A percentile compares a stretch with the other conserved stretches of the same genome.
Conservation (phyloP, 129 eudicot species). For the Cynara cardunculus region DNA sequence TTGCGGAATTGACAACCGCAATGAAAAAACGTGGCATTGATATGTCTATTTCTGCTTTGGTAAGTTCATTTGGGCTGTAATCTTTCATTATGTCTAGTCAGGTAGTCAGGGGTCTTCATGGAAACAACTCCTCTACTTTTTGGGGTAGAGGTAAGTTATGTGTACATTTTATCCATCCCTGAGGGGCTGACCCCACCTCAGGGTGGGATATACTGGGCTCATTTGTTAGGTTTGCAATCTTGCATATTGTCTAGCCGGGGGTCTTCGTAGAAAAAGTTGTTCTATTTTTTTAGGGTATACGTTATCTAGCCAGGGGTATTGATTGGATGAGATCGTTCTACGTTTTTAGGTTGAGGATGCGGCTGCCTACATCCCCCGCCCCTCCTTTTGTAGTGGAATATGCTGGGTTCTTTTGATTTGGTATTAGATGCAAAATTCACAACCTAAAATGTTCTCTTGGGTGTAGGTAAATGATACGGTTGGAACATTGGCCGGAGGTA, state of each 20-base stretch:
- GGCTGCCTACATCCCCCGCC: no score
- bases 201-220: no score
- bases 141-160: not conserved
- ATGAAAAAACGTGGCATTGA: conserved; percentile 69
- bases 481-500: conserved; percentile 95
- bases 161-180: not conserved
- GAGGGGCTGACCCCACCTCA: no score
- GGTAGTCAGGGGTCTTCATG: not conserved
- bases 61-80: conserved; percentile 30
- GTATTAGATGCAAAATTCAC: not conserved
- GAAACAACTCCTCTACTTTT: not conserved
- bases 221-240: no score
- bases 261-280: no score
- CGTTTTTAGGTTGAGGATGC: no score
- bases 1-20: conserved; percentile 56
- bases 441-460: not conserved
- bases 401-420: not conserved
- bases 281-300: no score
- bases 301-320: no score
- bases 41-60: conserved; percentile 80
- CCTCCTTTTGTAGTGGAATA: not conserved
- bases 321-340: no score
- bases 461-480: conserved; percentile 88
- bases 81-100: not conserved
- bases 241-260: no score